These are phyloP conservation scores for Neurospora sp. DNA, from an alignment of 495 filamentous ascomycete species.

Conservation along the genomic window DNA sequence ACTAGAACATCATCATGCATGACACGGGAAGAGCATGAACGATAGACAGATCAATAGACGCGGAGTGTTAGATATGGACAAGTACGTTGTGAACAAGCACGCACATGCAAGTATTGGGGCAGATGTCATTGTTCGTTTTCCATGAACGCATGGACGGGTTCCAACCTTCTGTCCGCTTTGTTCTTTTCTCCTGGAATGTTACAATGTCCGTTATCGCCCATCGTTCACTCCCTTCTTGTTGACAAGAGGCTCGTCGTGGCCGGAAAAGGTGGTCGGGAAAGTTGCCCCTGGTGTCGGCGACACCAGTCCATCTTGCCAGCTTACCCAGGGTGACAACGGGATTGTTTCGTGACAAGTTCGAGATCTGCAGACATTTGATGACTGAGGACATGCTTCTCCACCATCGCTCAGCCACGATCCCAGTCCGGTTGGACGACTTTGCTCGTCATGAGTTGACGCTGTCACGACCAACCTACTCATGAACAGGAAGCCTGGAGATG, in stretches of 20 bases:
- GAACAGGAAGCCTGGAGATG: neutral
- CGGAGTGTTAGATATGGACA: too few species aligned
- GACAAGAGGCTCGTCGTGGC: neutral
- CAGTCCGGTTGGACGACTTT: neutral
- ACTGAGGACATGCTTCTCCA: neutral
- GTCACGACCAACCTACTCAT: neutral
- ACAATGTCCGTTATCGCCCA: neutral
- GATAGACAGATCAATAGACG: neutral
- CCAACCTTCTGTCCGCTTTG: neutral
- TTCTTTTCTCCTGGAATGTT: neutral
- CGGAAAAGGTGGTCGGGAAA: neutral
- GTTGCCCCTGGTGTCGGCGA: neutral
- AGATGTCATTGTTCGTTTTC: neutral
- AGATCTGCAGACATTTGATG: neutral
- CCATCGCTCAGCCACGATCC: neutral
- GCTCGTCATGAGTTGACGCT: neutral
- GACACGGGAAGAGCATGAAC: neutral
- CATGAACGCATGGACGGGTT: neutral
- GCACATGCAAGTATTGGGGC: neutral
- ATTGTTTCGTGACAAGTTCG: neutral
- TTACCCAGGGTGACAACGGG: neutral
- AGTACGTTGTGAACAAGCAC: neutral
- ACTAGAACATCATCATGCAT: neutral
- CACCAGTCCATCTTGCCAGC: neutral
- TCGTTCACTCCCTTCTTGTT: neutral